Evolutionary conservation across 345 rosid genomes (phyloP), one percentile per base, ranked within the genome.

Genomic region (Rhodamnia argentea): DNA sequence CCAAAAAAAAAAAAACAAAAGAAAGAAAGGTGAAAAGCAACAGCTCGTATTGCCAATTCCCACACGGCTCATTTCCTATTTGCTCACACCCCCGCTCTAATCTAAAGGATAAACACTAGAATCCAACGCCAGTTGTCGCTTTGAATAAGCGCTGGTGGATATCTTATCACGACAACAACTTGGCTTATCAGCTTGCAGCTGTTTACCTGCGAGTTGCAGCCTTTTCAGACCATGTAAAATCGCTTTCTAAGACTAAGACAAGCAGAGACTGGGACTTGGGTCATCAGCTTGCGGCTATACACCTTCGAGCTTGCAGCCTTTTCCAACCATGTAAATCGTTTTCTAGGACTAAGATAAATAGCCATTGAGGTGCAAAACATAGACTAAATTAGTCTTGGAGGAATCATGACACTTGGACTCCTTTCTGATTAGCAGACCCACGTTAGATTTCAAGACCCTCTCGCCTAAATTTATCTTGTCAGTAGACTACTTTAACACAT

Each of bases 21-120:
- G n/a, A n/a, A n/a, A n/a, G 26, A 70, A 18, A 70, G 20, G 60
- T 50, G 91, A 83, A 87, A 90, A 51, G 86, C 82, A 4, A n/a
- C 5, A 10, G 59, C 54, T 14, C 70, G 86, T 88, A 75, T 88
- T 85, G 40, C 40, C 89, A 85, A 87, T 78, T 88, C 59, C 7
- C 3, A 6, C 86, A 88, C 90, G 91, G 75, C 91, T 83, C 75
- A 4, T 57, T 52, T 22, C 52, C 40, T 2, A 20, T 85, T 52
- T 44, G 82, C 85, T 87, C 85, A 87, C 89, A 82, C 1, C 18
- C 32, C 57, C 40, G 13, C 81, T 0, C 40, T 9, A 24, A 75
- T 20, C 8, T 0, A 44, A 83, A 6, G 18, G n/a, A 15, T 27
- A 29, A 29, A 2, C 9, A 37, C 3, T 7, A 23, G 23, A 70